Evolutionary conservation across 306 rosid species (phyloP), one percentile per base, ranked within the genome.

Genomic region (Citrullus mucosospermus): DNA sequence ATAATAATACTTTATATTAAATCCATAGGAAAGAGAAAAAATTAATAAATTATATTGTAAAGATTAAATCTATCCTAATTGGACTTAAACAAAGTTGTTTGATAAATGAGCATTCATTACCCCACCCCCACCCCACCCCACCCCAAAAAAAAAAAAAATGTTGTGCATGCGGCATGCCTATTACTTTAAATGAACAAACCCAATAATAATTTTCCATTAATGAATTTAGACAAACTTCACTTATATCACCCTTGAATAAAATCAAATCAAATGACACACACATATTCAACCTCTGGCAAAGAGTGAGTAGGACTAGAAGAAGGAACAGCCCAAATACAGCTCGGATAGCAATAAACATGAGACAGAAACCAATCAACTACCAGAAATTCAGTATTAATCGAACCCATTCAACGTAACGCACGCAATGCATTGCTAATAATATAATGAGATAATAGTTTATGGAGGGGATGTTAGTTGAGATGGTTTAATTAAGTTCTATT

Each of bases 331-430:
- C 10, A 69, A 20, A 10, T 44, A 69, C 75, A 69, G 75, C 54
- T 69, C n/a, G 75, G 75, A 69, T 69, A 5, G 51, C 75, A 69
- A 69, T n/a, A 69, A 69, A 69, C 18, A n/a, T 69, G 2, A 69
- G 36, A 43, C 38, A 69, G 10, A 44, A 44, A 12, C 56, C 56
- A 69, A 43, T 44, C 55, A 44, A 25, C 36, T 4, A 25, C 56
- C 56, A 20, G 56, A 69, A 69, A n/a, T 69, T n/a, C 54, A 69
- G 75, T 69, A n/a, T 43, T 18, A 65, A 60, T 32, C 18, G 69
- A 62, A 62, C 20, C 44, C 69, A 32, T 63, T 63, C 71, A 63
- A 34, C 71, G 44, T 16, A 63, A 34, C 36, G 46, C 17, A 36
- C 22, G 25, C 44, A 34, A 18, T 9, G 51, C 4, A 67, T 38